These are phyloP conservation scores for Triticum aestivum DNA, from an alignment of 176 grass and related monocot species.

Conservation along the genomic window DNA sequence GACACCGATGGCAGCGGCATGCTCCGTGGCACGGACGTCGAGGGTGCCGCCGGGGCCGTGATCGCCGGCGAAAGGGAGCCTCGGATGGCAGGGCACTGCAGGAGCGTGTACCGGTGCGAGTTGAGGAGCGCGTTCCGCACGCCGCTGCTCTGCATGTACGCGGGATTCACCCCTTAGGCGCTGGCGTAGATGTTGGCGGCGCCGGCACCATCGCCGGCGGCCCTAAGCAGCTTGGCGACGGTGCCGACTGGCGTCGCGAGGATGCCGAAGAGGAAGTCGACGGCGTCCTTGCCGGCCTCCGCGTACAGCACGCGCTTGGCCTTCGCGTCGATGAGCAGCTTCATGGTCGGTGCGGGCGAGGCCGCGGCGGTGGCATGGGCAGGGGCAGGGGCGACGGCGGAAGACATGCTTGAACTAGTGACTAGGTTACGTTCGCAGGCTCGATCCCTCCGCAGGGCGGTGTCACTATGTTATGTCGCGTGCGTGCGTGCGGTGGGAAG, in stretches of 20 bases:
- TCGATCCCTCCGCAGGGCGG: no score
- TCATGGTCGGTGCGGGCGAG: background rate
- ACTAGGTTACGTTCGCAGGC: no score
- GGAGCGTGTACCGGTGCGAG: background rate
- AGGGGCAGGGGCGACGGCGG: background rate
- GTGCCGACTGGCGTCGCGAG: conserved; percentile 16
- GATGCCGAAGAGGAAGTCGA: conserved; percentile 54
- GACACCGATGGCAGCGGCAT: no score
- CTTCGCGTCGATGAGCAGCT: conserved; percentile 37
- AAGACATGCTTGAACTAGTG: background rate
- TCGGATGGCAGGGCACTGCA: background rate
- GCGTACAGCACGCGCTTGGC: conserved; percentile 32
- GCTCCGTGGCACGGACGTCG: background rate
- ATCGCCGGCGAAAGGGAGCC: background rate
- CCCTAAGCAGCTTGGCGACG: background rate
- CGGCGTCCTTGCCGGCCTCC: conserved; percentile 34
- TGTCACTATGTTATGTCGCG: no score
- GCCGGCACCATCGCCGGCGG: background rate
- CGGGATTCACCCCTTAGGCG: conserved; percentile 21
- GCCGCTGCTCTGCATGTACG: conserved; percentile 26
- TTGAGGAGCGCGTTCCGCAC: conserved; percentile 30
- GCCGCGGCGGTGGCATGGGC: background rate
- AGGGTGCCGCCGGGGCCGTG: background rate
- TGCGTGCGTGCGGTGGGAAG: no score
- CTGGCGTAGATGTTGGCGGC: conserved; percentile 21